A percentile compares a stretch with the other conserved stretches of the same genome.
Evolutionary conservation across 306 rosid species (phyloP).

Genomic region (Sicyos baderoa): DNA sequence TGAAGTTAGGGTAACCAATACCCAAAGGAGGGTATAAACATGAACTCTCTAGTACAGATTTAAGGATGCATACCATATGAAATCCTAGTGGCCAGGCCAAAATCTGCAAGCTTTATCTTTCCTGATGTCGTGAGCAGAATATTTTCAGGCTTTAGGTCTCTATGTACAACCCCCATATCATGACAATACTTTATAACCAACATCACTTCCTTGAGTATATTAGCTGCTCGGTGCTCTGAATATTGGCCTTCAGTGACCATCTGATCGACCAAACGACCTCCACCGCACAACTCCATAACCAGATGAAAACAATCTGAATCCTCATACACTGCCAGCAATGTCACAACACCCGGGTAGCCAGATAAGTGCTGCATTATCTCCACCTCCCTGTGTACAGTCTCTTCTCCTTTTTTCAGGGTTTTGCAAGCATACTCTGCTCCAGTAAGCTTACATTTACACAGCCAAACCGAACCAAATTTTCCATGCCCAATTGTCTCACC

Average conservation of each 20-base stretch:
- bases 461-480: slow-evolving; percentile 80
- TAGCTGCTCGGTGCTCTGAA: slow-evolving; percentile 82
- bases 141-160: slow-evolving; percentile 96
- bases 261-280: slow-evolving; percentile 76
- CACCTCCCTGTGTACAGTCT: slow-evolving; percentile 92
- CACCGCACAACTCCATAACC: slow-evolving; percentile 91
- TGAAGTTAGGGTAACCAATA: not conserved
- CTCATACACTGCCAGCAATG: slow-evolving; percentile 87
- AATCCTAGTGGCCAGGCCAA: slow-evolving; percentile 93
- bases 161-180: slow-evolving; percentile 99
- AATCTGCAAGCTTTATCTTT: slow-evolving; percentile 94
- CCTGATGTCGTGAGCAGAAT: slow-evolving; percentile 75
- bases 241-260: slow-evolving; percentile 63
- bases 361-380: slow-evolving; percentile 99
- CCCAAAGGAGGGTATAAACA: not conserved
- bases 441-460: slow-evolving; percentile 54
- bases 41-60: not conserved
- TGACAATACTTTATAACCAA: slow-evolving; percentile 90
- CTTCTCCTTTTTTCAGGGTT: slow-evolving; percentile 85
- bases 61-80: slow-evolving; percentile 48
- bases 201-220: slow-evolving; percentile 81
- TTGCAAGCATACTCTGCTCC: slow-evolving; percentile 84
- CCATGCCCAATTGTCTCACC: slow-evolving; percentile 87
- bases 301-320: slow-evolving; percentile 79
- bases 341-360: slow-evolving; percentile 91